phyloP scores from a whole-genome alignment of 75 land plant species.

The Cryptomeria japonica region DNA sequence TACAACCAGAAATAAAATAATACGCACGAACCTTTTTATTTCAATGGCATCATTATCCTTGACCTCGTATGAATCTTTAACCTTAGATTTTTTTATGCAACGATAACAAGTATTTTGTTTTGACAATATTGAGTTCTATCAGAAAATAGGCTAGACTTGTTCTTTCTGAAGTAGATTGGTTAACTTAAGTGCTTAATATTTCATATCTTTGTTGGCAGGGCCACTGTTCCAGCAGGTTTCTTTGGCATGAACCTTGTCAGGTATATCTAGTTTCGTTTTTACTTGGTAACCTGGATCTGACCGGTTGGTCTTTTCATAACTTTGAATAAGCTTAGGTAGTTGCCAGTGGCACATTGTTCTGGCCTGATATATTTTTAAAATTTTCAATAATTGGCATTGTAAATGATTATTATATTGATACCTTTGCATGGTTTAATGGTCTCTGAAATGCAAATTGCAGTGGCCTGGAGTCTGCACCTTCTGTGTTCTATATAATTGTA shows the following conservation, averaged over 20 bases:
- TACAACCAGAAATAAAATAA: conserved; percentile 54
- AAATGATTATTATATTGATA: conserved; percentile 1
- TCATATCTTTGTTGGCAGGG: conserved; percentile 22
- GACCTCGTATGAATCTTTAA: conserved; percentile 31
- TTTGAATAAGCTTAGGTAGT: background rate
- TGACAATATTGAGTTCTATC: background rate
- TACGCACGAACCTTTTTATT: conserved; percentile 38
- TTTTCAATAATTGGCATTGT: background rate
- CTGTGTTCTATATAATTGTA: conserved; percentile 30
- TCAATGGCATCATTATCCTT: conserved; percentile 45
- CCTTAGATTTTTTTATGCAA: background rate
- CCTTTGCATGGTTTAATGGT: background rate
- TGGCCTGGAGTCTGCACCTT: conserved; percentile 41
- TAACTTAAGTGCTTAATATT: background rate
- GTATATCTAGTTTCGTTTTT: conserved; percentile 13
- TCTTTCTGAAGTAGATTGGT: background rate
- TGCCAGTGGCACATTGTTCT: background rate
- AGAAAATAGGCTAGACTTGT: background rate
- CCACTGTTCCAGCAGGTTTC: conserved; percentile 39
- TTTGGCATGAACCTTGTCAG: conserved; percentile 51
- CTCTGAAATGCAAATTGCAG: conserved; percentile 21
- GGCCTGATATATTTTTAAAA: background rate
- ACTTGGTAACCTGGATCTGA: background rate
- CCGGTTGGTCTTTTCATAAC: background rate
- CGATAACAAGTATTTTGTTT: background rate